Evolutionary conservation across 768 basidiomycete genomes (phyloP).

Genomic region (Russula olivacea): DNA sequence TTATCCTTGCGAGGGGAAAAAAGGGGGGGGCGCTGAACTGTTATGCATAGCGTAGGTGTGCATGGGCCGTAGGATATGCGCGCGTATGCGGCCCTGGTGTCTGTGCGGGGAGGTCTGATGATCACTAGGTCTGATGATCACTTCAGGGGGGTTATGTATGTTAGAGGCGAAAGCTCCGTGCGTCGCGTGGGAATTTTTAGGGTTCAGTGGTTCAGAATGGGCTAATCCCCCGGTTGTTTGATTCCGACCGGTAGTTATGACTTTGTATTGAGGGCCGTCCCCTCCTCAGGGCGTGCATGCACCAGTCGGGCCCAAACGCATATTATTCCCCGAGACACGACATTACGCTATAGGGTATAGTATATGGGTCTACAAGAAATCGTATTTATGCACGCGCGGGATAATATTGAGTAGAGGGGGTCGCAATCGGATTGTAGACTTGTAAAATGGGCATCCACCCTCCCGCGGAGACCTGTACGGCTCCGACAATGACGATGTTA

Average conservation of each 20-base stretch:
- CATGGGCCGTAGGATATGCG: background rate
- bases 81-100: background rate
- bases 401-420: background rate
- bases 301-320: background rate
- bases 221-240: background rate
- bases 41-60: background rate
- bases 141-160: background rate
- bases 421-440: background rate
- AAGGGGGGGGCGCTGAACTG: background rate
- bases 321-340: background rate
- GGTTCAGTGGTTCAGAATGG: background rate
- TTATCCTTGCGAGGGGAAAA: background rate
- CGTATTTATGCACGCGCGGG: background rate
- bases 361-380: background rate
- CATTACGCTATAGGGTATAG: constrained; percentile 5
- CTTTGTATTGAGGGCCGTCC: no score
- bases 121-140: background rate
- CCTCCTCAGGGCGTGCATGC: no score
- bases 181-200: constrained; percentile 3
- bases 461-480: constrained; percentile 21
- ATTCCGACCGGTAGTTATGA: no score
- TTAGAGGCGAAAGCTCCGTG: background rate
- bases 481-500: constrained; percentile 11
- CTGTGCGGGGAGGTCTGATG: background rate
- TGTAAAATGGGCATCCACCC: constrained; percentile 24